phyloP scores from a whole-genome alignment of 192 early-diverging fungal genomes.

The Coemansia sp. region DNA sequence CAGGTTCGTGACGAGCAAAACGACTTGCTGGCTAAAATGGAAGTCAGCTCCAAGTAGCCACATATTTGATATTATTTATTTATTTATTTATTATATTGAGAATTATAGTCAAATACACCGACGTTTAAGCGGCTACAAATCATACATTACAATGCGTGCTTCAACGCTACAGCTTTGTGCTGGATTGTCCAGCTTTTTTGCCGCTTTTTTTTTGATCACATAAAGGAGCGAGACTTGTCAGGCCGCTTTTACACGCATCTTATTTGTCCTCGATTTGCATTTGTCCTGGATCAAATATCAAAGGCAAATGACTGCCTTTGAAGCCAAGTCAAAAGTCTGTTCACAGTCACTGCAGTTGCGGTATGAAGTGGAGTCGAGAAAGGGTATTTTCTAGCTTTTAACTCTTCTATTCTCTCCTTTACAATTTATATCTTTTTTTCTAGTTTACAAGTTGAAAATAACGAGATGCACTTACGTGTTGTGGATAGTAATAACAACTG shows the following conservation, averaged over 20 bases:
- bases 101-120: not conserved
- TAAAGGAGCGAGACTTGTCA: too few relatives aligned
- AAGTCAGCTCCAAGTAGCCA: not conserved
- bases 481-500: not conserved
- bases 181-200: too few relatives aligned
- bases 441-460: not conserved
- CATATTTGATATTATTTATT: not conserved
- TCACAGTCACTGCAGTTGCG: not conserved
- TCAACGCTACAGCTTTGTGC: too few relatives aligned
- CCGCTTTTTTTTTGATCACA: too few relatives aligned
- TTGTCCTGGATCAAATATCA: not conserved
- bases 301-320: not conserved
- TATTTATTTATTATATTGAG: not conserved
- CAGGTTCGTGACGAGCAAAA: constrained; percentile 28
- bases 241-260: too few relatives aligned
- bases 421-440: not conserved
- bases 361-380: not conserved
- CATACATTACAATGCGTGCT: too few relatives aligned
- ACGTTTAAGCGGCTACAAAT: too few relatives aligned
- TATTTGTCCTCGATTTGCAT: too few relatives aligned
- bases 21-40: constrained; percentile 41
- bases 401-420: not conserved
- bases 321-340: not conserved
- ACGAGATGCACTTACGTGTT: not conserved
- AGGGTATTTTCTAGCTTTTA: not conserved